Percentiles rank a stretch among this genome's conserved stretches.
These are phyloP conservation scores for Datura wrightii DNA, from an alignment of 257 asterid species.

Conservation along the genomic window DNA sequence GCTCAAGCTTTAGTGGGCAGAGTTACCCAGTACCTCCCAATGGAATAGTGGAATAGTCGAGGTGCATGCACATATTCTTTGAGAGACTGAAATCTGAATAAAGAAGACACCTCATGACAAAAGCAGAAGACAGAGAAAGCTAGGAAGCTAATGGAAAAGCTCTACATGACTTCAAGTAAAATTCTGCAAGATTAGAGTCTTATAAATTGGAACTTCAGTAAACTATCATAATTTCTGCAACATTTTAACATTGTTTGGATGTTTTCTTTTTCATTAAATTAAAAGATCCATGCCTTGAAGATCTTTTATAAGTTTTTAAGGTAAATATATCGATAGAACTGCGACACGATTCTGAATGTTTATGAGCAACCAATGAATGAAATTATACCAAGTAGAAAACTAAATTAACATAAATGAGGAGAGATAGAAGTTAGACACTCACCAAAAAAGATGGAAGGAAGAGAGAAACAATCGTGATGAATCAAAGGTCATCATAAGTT, in stretches of 20 bases:
- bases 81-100: not conserved
- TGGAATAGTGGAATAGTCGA: not conserved
- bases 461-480: not conserved
- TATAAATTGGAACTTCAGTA: not conserved
- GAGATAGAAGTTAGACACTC: not conserved
- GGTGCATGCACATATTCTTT: not conserved
- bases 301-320: not conserved
- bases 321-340: not conserved
- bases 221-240: not conserved
- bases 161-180: not conserved
- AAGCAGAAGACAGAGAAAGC: not conserved
- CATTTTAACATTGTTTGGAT: not conserved
- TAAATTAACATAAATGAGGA: not conserved
- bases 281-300: not conserved
- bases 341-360: not conserved
- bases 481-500: slow-evolving; percentile 26
- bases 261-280: not conserved
- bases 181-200: not conserved
- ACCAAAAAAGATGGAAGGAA: not conserved
- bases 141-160: slow-evolving; percentile 9
- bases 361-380: not conserved
- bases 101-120: slow-evolving; percentile 10
- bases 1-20: not conserved
- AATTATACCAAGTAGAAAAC: not conserved
- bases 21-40: not conserved